Evolutionary conservation across 106 monocot genomes (phyloP), one percentile per base, ranked within the genome.

Genomic region (Dioscorea alata): DNA sequence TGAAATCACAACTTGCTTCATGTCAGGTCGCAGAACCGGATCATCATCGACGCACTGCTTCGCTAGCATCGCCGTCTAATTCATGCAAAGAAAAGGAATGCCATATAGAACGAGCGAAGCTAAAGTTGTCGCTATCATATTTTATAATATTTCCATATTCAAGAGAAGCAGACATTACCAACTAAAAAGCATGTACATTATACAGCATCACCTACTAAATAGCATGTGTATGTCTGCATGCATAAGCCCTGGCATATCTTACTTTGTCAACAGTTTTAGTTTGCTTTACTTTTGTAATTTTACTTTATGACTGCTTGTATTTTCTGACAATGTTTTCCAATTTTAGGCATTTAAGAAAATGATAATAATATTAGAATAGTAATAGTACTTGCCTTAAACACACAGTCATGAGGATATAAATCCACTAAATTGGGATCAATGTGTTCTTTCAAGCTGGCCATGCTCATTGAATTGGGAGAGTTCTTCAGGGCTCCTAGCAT

Each of bases 11-110:
- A 87, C 86, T 70, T 92, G 96, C 74, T 92, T 92, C 92, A 89
- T 97, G 72, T 97, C 89, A 9, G 96, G 92, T 33, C 96, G 71
- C 21, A 97, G 60, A 48, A 97, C 76, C 23, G 89, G 92, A 60
- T 97, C 96, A 48, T 97, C 96, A 64, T 97, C 96, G 74, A 97
- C 92, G 42, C 96, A 97, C 81, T 84, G 86, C 80, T 87, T 97
- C 25, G 96, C 96, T 28, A 97, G 74, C 69, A 89, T 74, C 4
- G 96, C 89, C 96, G 83, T 80, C 96, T 97, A 62, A 59, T 54
- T 50, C 48, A 34, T 19, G 59, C 17, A 73, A 34, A 13, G 13
- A 42, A 54, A 65, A 42, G 17, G 1, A 28, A 28, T 28, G 28
- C 2, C 28, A 28, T 28, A 28, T 28, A 28, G 28, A 28, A 28